These are phyloP conservation scores for Alternaria arbusti DNA, from an alignment of 2,329 filamentous ascomycete genomes.

Conservation along the genomic window DNA sequence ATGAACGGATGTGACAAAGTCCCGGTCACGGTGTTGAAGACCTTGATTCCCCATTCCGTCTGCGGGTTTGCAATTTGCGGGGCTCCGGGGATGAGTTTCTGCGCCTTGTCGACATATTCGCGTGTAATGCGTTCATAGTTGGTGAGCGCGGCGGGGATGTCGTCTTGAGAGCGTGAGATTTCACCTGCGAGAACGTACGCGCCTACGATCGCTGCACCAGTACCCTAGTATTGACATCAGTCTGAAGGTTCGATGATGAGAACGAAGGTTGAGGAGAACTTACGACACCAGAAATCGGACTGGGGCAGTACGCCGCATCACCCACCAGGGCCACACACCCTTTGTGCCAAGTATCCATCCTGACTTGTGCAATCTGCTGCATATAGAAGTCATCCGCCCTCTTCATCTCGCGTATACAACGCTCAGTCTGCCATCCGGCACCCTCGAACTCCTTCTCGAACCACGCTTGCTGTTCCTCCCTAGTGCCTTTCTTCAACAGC, in stretches of 20 bases:
- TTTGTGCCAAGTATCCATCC: slow-evolving; percentile 43
- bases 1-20: slow-evolving; percentile 19
- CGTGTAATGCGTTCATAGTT: slow-evolving; percentile 29
- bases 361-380: slow-evolving; percentile 50
- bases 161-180: slow-evolving; percentile 26
- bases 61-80: slow-evolving; percentile 35
- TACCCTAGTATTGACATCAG: slow-evolving; percentile 25
- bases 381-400: slow-evolving; percentile 54
- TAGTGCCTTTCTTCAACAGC: slow-evolving; percentile 14
- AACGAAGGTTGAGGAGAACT: not conserved
- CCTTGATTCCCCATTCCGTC: slow-evolving; percentile 28
- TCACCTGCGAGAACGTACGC: slow-evolving; percentile 51
- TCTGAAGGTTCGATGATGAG: not conserved
- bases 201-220: slow-evolving; percentile 46
- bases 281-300: slow-evolving; percentile 38
- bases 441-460: slow-evolving; percentile 38
- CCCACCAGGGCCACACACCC: slow-evolving; percentile 47
- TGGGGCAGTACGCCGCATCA: slow-evolving; percentile 50
- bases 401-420: slow-evolving; percentile 50
- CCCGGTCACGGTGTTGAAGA: slow-evolving; percentile 25
- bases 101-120: slow-evolving; percentile 29
- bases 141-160: slow-evolving; percentile 30
- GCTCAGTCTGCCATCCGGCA: slow-evolving; percentile 49
- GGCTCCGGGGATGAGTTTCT: slow-evolving; percentile 32
- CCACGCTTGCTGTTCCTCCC: slow-evolving; percentile 33